These are phyloP conservation scores for Lineolata rhizophorae DNA, from an alignment of 495 filamentous ascomycete species.

Conservation along the genomic window DNA sequence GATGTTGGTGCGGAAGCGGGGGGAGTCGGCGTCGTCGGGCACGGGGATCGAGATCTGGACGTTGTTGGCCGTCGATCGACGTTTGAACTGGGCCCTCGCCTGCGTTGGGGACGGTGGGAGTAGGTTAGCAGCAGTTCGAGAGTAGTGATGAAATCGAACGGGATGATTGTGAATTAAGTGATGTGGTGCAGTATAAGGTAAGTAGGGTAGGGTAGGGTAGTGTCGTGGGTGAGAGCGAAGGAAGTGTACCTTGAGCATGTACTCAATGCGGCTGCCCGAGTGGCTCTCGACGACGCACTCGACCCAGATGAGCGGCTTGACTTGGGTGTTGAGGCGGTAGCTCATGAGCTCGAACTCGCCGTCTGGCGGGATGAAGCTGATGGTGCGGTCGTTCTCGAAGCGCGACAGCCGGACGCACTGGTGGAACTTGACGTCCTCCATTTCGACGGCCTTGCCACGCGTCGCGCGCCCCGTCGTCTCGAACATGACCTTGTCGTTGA, in stretches of 20 bases:
- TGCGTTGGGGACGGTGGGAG: conserved; percentile 14
- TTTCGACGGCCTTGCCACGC: conserved; percentile 92
- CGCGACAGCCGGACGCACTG: conserved; percentile 89
- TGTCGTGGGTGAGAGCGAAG: too few species aligned
- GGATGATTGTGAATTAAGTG: too few species aligned
- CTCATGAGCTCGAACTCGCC: conserved; percentile 99
- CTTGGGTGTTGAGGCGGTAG: conserved; percentile 95
- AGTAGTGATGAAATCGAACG: too few species aligned
- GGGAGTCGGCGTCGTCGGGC: conserved; percentile 90
- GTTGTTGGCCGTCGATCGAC: conserved; percentile 92
- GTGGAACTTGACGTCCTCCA: conserved; percentile 99
- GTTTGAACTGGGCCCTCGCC: conserved; percentile 96
- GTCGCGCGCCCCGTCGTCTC: conserved; percentile 92
- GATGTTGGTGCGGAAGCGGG: conserved; percentile 93
- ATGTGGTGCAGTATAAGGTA: too few species aligned
- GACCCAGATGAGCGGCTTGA: conserved; percentile 97
- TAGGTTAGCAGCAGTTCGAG: too few species aligned
- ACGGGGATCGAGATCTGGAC: conserved; percentile 96
- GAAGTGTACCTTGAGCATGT: conserved; percentile 66
- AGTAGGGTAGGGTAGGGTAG: too few species aligned
- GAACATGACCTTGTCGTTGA: conserved; percentile 99
- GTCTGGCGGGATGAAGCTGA: conserved; percentile 96
- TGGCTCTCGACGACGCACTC: conserved; percentile 94
- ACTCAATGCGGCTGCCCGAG: conserved; percentile 85
- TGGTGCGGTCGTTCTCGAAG: conserved; percentile 97